Base-by-base conservation (phyloP, 2,329 filamentous ascomycete genomes). In the Dactylonectria estremocensis region DNA sequence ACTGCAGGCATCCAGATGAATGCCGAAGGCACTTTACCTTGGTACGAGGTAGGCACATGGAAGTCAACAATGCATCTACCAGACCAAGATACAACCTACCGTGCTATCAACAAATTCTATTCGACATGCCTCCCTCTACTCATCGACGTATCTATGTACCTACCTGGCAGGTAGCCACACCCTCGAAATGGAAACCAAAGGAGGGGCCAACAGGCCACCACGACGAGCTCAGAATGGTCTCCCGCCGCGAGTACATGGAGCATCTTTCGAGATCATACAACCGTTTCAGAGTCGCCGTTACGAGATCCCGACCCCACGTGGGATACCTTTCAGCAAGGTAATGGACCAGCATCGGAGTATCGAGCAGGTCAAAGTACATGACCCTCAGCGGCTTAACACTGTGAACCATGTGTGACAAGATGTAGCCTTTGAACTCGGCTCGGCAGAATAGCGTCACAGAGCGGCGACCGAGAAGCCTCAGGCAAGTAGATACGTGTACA, bases 251-350 rank as follows among this genome's bases (percentile, higher is more conserved):
- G n/a, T 20, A 18, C 20, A 45, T 31, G 13, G 58, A 62, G 52
- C 43, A 46, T 20, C 45, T 43, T 31, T 11, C 31, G 52, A 52
- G 24, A 62, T 62, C 13, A 16, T 18, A 9, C 45, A 50, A 43
- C 33, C 43, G 45, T 63, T 63, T 57, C 52, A 50, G 49, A 35
- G 52, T 57, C n/a, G 31, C 45, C 43, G 52, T 35, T 62, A 18
- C 28, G 18, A 52, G 33, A 54, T 49, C 37, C 45, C n/a, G 56
- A 40, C 52, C 31, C 52, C 60, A 62, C 40, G 60, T 62, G 60
- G 52, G 13, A 49, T 18, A 35, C 40, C 24, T 56, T 28, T 16
- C 31, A 37, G n/a, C 43, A 63, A 55, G 40, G 50, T 14, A 20
- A 62, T 56, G 40, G 50, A 5, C 28, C n/a, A 35, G n/a, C 40